Conservation (phyloP, 83 land plant species). For the Picea abies region DNA sequence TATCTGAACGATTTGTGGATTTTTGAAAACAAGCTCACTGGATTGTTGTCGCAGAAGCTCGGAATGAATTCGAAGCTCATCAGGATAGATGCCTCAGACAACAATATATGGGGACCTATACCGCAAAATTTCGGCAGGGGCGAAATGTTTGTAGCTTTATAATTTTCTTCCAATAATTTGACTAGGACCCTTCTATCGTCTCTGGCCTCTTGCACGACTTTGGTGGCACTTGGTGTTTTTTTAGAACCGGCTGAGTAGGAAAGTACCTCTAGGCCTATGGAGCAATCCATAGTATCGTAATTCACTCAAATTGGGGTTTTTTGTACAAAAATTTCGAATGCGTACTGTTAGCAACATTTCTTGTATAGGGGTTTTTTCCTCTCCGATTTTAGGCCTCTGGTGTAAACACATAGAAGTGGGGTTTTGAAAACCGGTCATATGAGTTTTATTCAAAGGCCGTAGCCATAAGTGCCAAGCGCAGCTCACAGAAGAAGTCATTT, state of each 20-base stretch:
- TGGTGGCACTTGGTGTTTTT: not conserved
- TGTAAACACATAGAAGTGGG: too few relatives aligned
- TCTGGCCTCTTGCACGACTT: constrained; percentile 1
- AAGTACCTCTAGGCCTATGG: constrained; percentile 32
- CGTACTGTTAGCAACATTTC: too few relatives aligned
- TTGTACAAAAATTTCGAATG: too few relatives aligned
- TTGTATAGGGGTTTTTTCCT: too few relatives aligned
- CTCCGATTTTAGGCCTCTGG: too few relatives aligned
- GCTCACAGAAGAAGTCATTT: too few relatives aligned
- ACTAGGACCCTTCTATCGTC: not conserved
- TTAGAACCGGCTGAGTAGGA: constrained; percentile 34
- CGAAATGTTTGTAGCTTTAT: not conserved
- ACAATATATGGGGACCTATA: constrained; percentile 13
- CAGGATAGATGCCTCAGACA: constrained; percentile 19
- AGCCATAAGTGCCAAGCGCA: too few relatives aligned
- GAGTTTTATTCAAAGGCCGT: too few relatives aligned
- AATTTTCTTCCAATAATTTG: not conserved
- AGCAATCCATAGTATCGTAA: too few relatives aligned
- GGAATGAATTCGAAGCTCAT: constrained; percentile 15
- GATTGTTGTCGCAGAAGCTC: not conserved
- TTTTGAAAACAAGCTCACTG: constrained; percentile 25
- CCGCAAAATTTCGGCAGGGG: constrained; percentile 11
- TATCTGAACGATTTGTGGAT: constrained; percentile 10
- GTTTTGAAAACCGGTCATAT: too few relatives aligned
- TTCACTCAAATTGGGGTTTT: too few relatives aligned